These are phyloP conservation scores for Schizosaccharomyces cryophilus DNA, from an alignment of 805 yeast species.

Conservation along the genomic window DNA sequence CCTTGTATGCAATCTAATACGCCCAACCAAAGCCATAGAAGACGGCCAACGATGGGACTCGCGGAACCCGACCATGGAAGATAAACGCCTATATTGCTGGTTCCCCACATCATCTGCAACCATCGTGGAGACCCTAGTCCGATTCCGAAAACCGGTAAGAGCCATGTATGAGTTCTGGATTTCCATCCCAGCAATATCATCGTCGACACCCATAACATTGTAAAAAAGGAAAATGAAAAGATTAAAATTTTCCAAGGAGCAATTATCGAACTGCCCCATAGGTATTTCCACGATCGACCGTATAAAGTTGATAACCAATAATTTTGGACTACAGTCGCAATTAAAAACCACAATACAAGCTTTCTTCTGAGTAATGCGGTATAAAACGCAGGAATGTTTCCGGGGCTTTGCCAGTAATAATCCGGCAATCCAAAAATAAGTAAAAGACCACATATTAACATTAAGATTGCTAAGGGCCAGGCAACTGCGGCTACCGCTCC, in stretches of 20 bases:
- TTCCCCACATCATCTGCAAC: constrained; percentile 2
- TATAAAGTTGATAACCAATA: constrained; percentile 1
- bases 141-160: not conserved
- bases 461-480: not conserved
- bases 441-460: not conserved
- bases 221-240: not conserved
- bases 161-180: constrained; percentile 1
- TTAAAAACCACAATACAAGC: not conserved
- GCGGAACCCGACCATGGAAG: constrained; percentile 1
- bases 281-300: constrained; percentile 1
- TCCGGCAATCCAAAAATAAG: constrained; percentile 1
- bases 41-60: not conserved
- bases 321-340: not conserved
- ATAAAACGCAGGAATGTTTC: constrained; percentile 2
- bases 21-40: constrained; percentile 1
- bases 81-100: not conserved
- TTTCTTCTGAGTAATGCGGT: not conserved
- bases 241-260: not conserved
- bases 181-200: not conserved
- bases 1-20: constrained; percentile 1
- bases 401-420: constrained; percentile 1
- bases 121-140: constrained; percentile 1
- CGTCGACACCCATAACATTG: not conserved
- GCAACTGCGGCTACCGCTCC: not conserved
- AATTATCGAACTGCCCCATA: not conserved